These are phyloP conservation scores for Aegilops tauschii DNA, from an alignment of 176 grass and related monocot genomes.

Conservation along the genomic window DNA sequence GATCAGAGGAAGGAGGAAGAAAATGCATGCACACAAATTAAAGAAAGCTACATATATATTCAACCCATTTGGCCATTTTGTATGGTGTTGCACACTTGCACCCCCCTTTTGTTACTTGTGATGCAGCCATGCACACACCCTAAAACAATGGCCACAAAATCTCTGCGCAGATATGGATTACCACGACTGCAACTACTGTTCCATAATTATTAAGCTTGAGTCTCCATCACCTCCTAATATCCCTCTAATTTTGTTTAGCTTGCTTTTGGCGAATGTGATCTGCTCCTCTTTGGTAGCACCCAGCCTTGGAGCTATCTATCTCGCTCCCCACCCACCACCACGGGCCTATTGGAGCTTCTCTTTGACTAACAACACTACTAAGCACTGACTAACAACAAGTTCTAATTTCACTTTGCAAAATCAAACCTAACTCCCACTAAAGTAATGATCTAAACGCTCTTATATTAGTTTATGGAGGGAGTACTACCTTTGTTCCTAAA, in stretches of 20 bases:
- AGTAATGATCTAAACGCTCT: too few species aligned
- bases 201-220: slow-evolving; percentile 22
- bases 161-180: slow-evolving; percentile 18
- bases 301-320: slow-evolving; percentile 30
- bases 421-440: slow-evolving; percentile 13
- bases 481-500: too few species aligned
- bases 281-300: slow-evolving; percentile 33
- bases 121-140: slow-evolving; percentile 26
- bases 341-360: slow-evolving; percentile 23
- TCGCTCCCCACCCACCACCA: slow-evolving; percentile 60
- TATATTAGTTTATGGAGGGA: too few species aligned
- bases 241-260: neutral
- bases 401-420: neutral
- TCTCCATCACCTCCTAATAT: slow-evolving; percentile 36
- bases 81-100: neutral
- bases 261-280: slow-evolving; percentile 14
- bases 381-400: too few species aligned
- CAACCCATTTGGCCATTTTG: neutral
- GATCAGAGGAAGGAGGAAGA: neutral
- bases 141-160: slow-evolving; percentile 42
- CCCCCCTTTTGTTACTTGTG: slow-evolving; percentile 38
- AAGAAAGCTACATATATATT: neutral
- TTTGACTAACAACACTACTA: neutral
- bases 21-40: neutral
- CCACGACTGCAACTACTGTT: slow-evolving; percentile 32